These are phyloP conservation scores for Crassisporium funariophilum DNA, from an alignment of 768 basidiomycete species.

Conservation along the genomic window DNA sequence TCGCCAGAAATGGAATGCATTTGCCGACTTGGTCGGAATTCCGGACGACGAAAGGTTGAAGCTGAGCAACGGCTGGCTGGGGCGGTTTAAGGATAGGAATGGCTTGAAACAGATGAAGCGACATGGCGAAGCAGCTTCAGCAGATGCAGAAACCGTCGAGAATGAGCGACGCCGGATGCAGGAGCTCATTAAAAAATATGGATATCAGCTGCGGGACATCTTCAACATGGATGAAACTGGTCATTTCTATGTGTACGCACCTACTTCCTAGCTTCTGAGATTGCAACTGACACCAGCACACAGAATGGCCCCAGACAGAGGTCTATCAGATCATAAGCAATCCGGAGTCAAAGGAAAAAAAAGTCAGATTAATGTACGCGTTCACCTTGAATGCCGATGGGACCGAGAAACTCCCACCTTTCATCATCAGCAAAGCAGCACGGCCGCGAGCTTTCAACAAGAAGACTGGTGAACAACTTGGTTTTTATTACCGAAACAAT, in stretches of 20 bases:
- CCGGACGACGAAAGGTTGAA: constrained; percentile 32
- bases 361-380: constrained; percentile 29
- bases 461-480: constrained; percentile 29
- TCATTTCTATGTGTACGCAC: constrained; percentile 36
- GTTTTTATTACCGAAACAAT: constrained; percentile 39
- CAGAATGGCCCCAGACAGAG: constrained; percentile 33
- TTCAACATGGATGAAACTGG: no score
- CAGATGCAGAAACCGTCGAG: constrained; percentile 20
- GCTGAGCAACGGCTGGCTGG: constrained; percentile 38
- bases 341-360: constrained; percentile 37
- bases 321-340: no score
- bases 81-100: constrained; percentile 23
- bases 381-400: constrained; percentile 38
- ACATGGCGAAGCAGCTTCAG: constrained; percentile 38
- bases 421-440: constrained; percentile 34
- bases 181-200: constrained; percentile 26
- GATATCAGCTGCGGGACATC: constrained; percentile 29
- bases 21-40: constrained; percentile 33
- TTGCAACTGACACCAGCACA: constrained; percentile 4
- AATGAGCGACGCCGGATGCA: constrained; percentile 24
- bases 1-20: constrained; percentile 14
- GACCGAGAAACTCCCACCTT: constrained; percentile 27
- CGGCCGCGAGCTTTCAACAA: constrained; percentile 30
- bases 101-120: constrained; percentile 26
- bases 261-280: background rate